phyloP scores from a whole-genome alignment of 2,329 filamentous ascomycete genomes.

The Fusarium incarnatum region DNA sequence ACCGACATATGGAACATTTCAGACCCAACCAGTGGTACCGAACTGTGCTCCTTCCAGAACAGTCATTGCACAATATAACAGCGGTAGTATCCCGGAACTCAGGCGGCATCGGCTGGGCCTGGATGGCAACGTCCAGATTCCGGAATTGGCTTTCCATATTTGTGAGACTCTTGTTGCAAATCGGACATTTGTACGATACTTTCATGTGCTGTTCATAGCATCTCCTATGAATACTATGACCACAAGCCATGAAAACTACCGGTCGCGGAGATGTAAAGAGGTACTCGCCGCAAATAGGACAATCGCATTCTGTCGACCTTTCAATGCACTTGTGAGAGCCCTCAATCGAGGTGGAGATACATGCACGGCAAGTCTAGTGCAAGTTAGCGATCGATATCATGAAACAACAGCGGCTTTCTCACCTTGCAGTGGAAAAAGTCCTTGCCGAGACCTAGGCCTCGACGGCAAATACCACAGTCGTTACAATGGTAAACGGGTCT shows the following conservation, averaged over 20 bases:
- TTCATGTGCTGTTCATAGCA: slow-evolving; percentile 92
- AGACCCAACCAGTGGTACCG: slow-evolving; percentile 94
- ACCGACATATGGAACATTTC: slow-evolving; percentile 81
- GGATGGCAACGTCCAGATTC: slow-evolving; percentile 88
- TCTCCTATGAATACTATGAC: slow-evolving; percentile 91
- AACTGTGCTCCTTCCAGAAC: slow-evolving; percentile 85
- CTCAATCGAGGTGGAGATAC: slow-evolving; percentile 89
- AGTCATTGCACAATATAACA: slow-evolving; percentile 93
- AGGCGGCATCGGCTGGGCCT: slow-evolving; percentile 89
- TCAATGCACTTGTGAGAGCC: slow-evolving; percentile 93
- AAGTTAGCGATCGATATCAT: slow-evolving; percentile 1
- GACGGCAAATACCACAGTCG: slow-evolving; percentile 94
- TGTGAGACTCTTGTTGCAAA: slow-evolving; percentile 94
- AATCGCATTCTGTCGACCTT: slow-evolving; percentile 92
- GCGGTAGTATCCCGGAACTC: slow-evolving; percentile 85
- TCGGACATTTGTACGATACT: slow-evolving; percentile 93
- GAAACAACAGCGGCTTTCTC: slow-evolving; percentile 42
- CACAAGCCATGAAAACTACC: slow-evolving; percentile 94
- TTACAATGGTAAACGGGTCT: slow-evolving; percentile 96
- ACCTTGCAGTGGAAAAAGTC: slow-evolving; percentile 99
- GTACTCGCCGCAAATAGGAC: slow-evolving; percentile 95
- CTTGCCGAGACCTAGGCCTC: slow-evolving; percentile 90
- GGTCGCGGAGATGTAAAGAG: slow-evolving; percentile 91
- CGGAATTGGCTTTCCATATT: slow-evolving; percentile 98
- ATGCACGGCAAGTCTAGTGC: slow-evolving; percentile 85